A percentile compares a stretch with the other conserved stretches of the same genome.
Conservation (phyloP, 805 yeast genomes). For the Ogataea degrootiae region DNA sequence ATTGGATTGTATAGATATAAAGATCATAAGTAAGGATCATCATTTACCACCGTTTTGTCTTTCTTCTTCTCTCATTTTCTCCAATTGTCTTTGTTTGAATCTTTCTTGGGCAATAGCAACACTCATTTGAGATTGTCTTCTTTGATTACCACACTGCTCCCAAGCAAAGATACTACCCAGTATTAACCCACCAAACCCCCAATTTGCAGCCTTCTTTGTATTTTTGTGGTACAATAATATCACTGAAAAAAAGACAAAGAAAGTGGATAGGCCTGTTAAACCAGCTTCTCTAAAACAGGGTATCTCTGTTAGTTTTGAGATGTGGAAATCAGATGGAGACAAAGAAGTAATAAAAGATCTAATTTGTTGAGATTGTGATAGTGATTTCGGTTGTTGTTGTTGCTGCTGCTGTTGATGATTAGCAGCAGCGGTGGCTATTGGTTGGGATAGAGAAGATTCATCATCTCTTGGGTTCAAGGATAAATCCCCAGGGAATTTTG, state of each 20-base stretch:
- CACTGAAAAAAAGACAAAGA: constrained; percentile 65
- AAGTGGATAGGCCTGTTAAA: constrained; percentile 65
- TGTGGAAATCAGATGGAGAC: constrained; percentile 44
- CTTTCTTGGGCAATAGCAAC: constrained; percentile 64
- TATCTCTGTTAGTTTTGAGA: constrained; percentile 47
- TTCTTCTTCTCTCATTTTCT: constrained; percentile 29
- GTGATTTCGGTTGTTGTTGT: constrained; percentile 1
- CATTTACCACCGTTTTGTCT: neutral
- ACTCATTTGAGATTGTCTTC: constrained; percentile 61
- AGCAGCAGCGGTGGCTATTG: constrained; percentile 1
- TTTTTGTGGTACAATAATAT: constrained; percentile 65
- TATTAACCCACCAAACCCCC: constrained; percentile 78
- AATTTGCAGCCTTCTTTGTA: constrained; percentile 60
- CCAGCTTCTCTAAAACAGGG: constrained; percentile 83
- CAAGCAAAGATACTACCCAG: constrained; percentile 81
- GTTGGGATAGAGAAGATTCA: too few species aligned
- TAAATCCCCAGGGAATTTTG: constrained; percentile 34
- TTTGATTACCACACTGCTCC: constrained; percentile 82
- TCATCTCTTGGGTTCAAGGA: too few species aligned
- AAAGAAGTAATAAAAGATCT: constrained; percentile 28
- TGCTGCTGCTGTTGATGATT: constrained; percentile 14
- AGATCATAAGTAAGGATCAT: neutral
- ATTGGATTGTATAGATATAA: too few species aligned
- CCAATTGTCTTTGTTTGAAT: constrained; percentile 27
- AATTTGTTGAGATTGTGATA: constrained; percentile 20